These are phyloP conservation scores for Mariannaea sp. DNA, from an alignment of 2,329 filamentous ascomycete species.

Conservation along the genomic window DNA sequence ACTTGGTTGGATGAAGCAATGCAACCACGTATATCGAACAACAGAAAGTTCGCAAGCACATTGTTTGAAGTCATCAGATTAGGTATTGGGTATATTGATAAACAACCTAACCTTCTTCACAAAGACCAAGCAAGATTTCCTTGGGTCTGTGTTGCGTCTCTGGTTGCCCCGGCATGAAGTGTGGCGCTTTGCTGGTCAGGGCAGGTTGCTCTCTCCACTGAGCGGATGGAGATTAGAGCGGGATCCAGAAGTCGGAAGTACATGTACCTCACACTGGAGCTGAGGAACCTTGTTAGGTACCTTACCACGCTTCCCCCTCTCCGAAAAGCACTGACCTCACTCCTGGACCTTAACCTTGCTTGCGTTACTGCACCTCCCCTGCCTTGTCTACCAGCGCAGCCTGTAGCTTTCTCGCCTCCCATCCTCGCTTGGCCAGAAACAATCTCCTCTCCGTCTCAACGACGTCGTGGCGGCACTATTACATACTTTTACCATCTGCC, in stretches of 20 bases:
- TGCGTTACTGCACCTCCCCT: slow-evolving; percentile 13
- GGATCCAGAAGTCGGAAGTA: neutral
- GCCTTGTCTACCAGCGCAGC: slow-evolving; percentile 9
- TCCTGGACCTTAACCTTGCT: neutral
- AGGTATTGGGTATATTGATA: no score
- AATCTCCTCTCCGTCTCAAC: neutral
- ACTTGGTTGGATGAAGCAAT: no score
- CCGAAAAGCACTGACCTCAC: neutral
- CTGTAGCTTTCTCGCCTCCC: slow-evolving; percentile 3
- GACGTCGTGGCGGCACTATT: neutral
- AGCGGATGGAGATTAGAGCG: no score
- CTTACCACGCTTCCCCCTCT: no score
- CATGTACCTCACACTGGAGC: neutral
- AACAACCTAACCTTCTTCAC: no score
- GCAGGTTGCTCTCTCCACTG: no score
- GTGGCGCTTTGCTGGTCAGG: neutral
- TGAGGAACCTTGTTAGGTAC: neutral
- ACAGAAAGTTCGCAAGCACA: no score
- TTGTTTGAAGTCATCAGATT: no score
- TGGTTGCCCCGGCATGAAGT: no score
- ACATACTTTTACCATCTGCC: slow-evolving; percentile 13
- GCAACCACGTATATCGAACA: no score
- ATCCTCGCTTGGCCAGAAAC: slow-evolving; percentile 10
- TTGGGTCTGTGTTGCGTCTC: no score
- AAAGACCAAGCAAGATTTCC: no score